Base-by-base conservation (phyloP, 257 asterid species). In the Nicotiana tabacum region DNA sequence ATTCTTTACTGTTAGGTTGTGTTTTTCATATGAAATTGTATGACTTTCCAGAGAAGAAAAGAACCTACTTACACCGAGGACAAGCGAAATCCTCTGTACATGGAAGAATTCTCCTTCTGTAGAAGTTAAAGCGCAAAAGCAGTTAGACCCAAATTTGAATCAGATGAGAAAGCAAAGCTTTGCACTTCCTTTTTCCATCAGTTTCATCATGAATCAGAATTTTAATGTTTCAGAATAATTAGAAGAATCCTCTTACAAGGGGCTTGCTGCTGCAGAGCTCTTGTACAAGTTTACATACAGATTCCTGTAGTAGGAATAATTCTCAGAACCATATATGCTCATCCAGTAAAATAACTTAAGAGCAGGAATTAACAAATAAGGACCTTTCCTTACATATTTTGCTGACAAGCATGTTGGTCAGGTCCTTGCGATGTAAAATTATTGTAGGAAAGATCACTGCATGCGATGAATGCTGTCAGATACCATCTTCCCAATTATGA, bases 381-480 rank as follows among this genome's bases (percentile, higher is more conserved):
- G 27, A 74, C 27, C 27, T 86, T 66, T 78, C 12, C 93, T 84
- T 61, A 93, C 98, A 69, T 84, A 90, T 91, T 85, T 69, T 72
- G 85, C 84, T 72, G 96, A 87, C 98, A 95, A 83, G 95, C 91
- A 78, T 91, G 85, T 69, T 85, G 90, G 21, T 87, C 95, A 17
- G 91, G 87, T 83, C 92, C 97, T 89, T 88, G 91, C 94, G 89
- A 90, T 16, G 96, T 90, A 81, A 95, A 95, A 84, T 95, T 95
- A 82, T 95, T 95, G 93, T 93, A 95, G 11, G 98, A 93, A 80
- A 93, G 94, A 87, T 93, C 98, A 81, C 97, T 93, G 97, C 86
- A 81, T 10, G 72, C 39, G 16, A 51, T 0, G 4, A 58, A 27
- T 0, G 21, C 37, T n/a, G 46, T 74, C 51, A 74, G 80, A 74